Evolutionary conservation across 208 protist genomes (phyloP).

Genomic region (Lotmaria passim): DNA sequence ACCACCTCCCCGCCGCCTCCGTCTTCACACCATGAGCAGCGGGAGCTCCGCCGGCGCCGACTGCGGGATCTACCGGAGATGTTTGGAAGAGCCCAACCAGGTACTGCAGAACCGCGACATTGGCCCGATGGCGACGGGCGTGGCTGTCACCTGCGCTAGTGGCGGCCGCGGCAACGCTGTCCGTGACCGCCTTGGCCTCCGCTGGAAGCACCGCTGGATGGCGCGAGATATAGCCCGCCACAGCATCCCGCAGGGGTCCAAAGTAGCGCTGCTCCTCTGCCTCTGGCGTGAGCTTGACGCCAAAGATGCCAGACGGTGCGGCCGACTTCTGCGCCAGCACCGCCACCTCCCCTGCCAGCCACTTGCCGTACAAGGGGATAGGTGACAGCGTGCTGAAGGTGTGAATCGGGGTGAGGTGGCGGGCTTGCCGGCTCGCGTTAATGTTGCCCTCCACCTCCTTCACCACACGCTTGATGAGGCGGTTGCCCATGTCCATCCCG

Average conservation of each 20-base stretch:
- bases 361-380: constrained; percentile 79
- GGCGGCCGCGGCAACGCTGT: background rate
- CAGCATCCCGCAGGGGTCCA: constrained; percentile 42
- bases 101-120: constrained; percentile 32
- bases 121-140: too few relatives aligned
- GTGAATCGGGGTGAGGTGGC: constrained; percentile 47
- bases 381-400: constrained; percentile 85
- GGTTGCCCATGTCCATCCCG: constrained; percentile 87
- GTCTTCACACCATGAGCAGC: background rate
- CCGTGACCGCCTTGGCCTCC: constrained; percentile 6
- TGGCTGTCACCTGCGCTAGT: background rate
- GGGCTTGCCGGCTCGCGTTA: constrained; percentile 49
- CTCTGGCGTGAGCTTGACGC: constrained; percentile 17
- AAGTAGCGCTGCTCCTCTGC: constrained; percentile 36
- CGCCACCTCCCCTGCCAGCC: constrained; percentile 63
- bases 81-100: constrained; percentile 22
- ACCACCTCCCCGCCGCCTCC: constrained; percentile 43
- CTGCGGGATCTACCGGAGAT: background rate
- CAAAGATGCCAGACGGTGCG: constrained; percentile 42
- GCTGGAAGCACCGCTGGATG: constrained; percentile 19
- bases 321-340: constrained; percentile 25
- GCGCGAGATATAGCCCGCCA: constrained; percentile 39
- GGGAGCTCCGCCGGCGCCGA: background rate
- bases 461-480: constrained; percentile 90
- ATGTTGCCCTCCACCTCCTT: constrained; percentile 72